Percentiles rank a stretch among this genome's conserved stretches.
phyloP scores from a whole-genome alignment of 192 early-diverging fungal species.

The Coemansia sp. region DNA sequence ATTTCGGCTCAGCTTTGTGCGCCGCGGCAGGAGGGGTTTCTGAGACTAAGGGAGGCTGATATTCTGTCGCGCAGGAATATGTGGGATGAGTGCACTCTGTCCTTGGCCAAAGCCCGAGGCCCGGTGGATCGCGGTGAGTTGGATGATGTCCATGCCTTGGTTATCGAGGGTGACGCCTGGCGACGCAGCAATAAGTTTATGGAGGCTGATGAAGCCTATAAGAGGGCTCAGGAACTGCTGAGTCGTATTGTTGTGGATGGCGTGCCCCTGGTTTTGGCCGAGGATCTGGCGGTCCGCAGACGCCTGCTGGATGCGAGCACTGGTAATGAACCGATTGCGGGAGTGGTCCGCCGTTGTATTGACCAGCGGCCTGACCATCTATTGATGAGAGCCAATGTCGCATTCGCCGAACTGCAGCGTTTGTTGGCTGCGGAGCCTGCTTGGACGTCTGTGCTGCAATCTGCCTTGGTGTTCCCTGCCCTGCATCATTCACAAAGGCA shows the following conservation, averaged over 20 bases:
- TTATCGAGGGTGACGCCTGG: constrained; percentile 46
- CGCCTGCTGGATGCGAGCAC: constrained; percentile 8
- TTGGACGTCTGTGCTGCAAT: constrained; percentile 26
- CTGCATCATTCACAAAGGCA: constrained; percentile 15
- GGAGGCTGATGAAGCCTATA: constrained; percentile 23
- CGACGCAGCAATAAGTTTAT: constrained; percentile 19
- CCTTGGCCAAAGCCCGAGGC: constrained; percentile 10
- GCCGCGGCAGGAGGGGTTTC: constrained; percentile 20
- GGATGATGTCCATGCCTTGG: constrained; percentile 17
- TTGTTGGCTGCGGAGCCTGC: constrained; percentile 11
- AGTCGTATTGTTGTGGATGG: background rate
- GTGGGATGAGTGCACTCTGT: constrained; percentile 30
- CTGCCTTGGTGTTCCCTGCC: constrained; percentile 34
- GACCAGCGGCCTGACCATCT: constrained; percentile 40
- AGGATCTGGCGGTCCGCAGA: constrained; percentile 30
- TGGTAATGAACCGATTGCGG: no score
- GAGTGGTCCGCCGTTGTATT: constrained; percentile 17
- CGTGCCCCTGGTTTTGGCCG: constrained; percentile 19
- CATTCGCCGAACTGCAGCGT: constrained; percentile 30
- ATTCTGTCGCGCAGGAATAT: constrained; percentile 39
- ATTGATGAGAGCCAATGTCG: constrained; percentile 34
- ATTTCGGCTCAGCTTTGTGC: constrained; percentile 26
- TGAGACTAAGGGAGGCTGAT: constrained; percentile 31
- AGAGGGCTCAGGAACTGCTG: constrained; percentile 14
- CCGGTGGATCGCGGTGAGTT: background rate